Evolutionary conservation across 2,329 filamentous ascomycete genomes (phyloP), one percentile per base, ranked within the genome.

Genomic region (Metarhizium anisopliae): DNA sequence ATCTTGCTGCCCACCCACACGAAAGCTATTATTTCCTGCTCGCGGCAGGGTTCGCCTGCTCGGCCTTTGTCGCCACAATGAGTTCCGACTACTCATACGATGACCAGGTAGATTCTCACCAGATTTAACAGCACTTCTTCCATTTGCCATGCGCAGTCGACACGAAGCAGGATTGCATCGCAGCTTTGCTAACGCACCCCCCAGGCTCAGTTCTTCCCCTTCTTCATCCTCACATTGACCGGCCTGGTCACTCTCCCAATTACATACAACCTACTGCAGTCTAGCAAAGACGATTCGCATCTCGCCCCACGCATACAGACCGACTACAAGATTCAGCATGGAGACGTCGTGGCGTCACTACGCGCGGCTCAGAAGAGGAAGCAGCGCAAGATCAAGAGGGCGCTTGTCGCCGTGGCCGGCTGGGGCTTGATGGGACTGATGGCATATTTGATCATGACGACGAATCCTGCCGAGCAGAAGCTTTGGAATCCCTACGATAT

Each of bases 401-500:
- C 86, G 55, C 70, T 94, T 58, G 82, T 88, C 29, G 90, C 90
- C 55, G 66, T 90, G 50, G 66, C 82, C 35, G 94, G 93, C 61
- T 97, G 92, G 86, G 77, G 82, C 35, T 70, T 91, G 59, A 96
- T 97, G 77, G 89, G 79, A 51, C 89, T 86, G 71, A 97, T 97
- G 90, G 77, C 88, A 32, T 99, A 97, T 71, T 80, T 99, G 58
- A 96, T 97, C 68, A 70, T 85, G 58, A 85, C 88, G 52, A 94
- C 91, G 55, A 83, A 89, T 63, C 82, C 82, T 56, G 83, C 84
- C 1, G 72, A 79, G 35, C 81, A 85, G 51, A 90, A 94, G 74
- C 80, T 96, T 56, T 99, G 93, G 89, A 95, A 99, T 73, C 94
- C 94, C 1, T 99, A 97, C 74, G 89, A 95, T 63, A 95, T 99